A percentile compares a stretch with the other conserved stretches of the same genome.
These are phyloP conservation scores for Leptodermis oblonga DNA, from an alignment of 257 asterid genomes.

Conservation along the genomic window DNA sequence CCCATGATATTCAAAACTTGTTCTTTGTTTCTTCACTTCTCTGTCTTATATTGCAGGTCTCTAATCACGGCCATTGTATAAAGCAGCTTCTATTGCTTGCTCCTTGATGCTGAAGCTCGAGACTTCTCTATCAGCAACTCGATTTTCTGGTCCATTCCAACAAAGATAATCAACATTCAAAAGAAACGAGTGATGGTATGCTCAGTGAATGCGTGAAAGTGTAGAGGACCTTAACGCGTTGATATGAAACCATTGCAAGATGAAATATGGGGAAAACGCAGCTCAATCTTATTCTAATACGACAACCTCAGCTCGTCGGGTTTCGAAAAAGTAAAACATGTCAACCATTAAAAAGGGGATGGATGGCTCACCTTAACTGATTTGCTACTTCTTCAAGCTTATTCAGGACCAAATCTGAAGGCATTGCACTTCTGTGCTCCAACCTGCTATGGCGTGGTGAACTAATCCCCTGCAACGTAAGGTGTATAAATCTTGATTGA, in stretches of 20 bases:
- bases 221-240: neutral
- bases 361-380: slow-evolving; percentile 52
- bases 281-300: neutral
- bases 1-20: no score
- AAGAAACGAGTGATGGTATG: no score
- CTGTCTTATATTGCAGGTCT: no score
- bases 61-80: no score
- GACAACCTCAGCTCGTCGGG: neutral
- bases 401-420: slow-evolving; percentile 50
- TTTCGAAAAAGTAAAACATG: neutral
- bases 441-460: slow-evolving; percentile 33
- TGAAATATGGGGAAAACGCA: no score
- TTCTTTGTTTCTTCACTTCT: no score
- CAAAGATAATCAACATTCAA: no score
- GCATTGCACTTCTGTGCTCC: slow-evolving; percentile 39
- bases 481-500: neutral
- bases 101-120: slow-evolving; percentile 27
- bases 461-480: slow-evolving; percentile 38
- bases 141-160: slow-evolving; percentile 40
- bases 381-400: slow-evolving; percentile 66
- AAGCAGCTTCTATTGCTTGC: slow-evolving; percentile 20
- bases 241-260: neutral
- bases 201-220: neutral
- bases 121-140: slow-evolving; percentile 61
- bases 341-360: neutral